Base-by-base conservation (phyloP, 495 filamentous ascomycete species). In the Lophium mytilinum region DNA sequence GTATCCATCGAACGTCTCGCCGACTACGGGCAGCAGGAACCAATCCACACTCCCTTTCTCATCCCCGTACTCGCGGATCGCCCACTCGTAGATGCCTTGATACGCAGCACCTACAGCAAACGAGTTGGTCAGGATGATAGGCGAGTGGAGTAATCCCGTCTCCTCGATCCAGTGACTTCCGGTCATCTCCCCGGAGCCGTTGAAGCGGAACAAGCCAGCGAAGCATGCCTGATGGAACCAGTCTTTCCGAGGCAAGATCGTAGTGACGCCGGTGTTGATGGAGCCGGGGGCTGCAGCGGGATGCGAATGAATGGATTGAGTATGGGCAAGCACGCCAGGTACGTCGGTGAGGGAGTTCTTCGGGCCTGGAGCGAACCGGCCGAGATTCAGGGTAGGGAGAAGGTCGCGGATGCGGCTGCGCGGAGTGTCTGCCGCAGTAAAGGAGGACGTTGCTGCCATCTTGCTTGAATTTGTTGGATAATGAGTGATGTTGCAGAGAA, bases 121-220 rank as follows among this genome's bases (percentile, higher is more conserved):
- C 1, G 74, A 76, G 49, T 78, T 79, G 1, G 77, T 80, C 48
- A 81, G 71, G 24, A 78, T 43, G 41, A 80, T 75, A 2, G 78
- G 78, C 1, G 75, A 75, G 55, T 74, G 70, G 0, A 77, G 63
- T 1, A 77, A 64, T 1, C 78, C 76, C 0, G 76, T 79, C 56
- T 81, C 78, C 1, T 74, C 72, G 54, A 81, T 73, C 75, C 75
- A 78, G 56, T 78, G 73, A 14, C 65, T 67, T 7, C 77, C 76
- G 0, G 78, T 81, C 67, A 81, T 71, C 56, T 80, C 77, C 18
- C 78, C 77, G 24, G 69, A 71, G 50, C 78, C 78, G 58, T 81
- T 81, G 69, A 81, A 78, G 54, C 71, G 70, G 65, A 78, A 78
- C 41, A 77, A 63, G 4, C 75, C 73, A 9, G 78, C 75, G 40